These are phyloP conservation scores for Ceratocystis papillata DNA, from an alignment of 2,329 filamentous ascomycete genomes.

Conservation along the genomic window DNA sequence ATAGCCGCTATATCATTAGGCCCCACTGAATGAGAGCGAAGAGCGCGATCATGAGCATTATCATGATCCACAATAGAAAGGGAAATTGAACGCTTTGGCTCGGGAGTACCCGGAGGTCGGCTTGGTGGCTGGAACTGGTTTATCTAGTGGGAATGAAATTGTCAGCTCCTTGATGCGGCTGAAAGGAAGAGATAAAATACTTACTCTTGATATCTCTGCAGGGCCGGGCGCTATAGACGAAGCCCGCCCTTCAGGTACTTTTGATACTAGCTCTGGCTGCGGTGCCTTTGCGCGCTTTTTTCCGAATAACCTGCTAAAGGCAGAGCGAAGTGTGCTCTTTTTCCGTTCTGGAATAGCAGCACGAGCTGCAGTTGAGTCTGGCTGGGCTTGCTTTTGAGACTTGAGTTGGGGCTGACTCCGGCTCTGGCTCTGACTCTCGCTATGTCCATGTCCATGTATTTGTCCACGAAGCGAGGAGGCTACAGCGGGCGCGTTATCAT, in stretches of 20 bases:
- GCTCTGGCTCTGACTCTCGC: conserved; percentile 1
- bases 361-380: conserved; percentile 25
- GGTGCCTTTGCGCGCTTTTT: conserved; percentile 38
- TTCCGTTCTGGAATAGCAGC: conserved; percentile 39
- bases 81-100: conserved; percentile 47
- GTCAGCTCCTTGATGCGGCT: not conserved
- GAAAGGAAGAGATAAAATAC: not conserved
- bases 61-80: conserved; percentile 51
- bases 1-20: conserved; percentile 45
- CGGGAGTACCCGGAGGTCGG: conserved; percentile 24
- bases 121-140: not conserved
- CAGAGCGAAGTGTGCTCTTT: conserved; percentile 47
- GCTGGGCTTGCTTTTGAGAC: conserved; percentile 17
- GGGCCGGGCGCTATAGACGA: not conserved
- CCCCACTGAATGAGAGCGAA: conserved; percentile 52
- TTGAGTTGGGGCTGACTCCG: not conserved
- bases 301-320: conserved; percentile 48
- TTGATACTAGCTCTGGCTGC: conserved; percentile 29
- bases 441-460: not conserved
- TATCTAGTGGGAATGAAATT: not conserved
- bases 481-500: not conserved
- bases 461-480: conserved; percentile 16
- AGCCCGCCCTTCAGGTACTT: conserved; percentile 2
- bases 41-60: conserved; percentile 49
- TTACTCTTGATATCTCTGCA: conserved; percentile 10